Percentiles rank a stretch among this genome's conserved stretches.
Evolutionary conservation across 2,329 filamentous ascomycete genomes (phyloP).

Genomic region (Torrubiella hemipterigena): DNA sequence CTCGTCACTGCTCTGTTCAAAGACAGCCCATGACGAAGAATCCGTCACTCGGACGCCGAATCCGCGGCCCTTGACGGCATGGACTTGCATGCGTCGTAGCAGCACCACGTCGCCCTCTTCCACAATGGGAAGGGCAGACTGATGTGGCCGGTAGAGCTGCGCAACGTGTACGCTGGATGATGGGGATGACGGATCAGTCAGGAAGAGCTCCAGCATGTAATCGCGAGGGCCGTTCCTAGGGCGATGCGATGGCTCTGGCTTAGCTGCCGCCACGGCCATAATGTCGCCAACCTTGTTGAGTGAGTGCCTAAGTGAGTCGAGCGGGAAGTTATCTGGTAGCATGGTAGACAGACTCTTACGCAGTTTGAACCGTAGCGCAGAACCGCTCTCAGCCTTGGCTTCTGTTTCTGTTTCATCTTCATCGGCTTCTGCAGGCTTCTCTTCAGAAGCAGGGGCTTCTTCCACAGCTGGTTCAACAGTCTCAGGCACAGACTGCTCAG

Average conservation of each 20-base stretch:
- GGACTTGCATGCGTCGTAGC: conserved; percentile 42
- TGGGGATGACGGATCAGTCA: conserved; percentile 43
- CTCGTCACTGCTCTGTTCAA: conserved; percentile 29
- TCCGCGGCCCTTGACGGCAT: conserved; percentile 39
- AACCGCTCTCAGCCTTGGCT: too few relatives aligned
- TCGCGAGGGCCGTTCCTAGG: conserved; percentile 47
- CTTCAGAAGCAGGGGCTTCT: background rate
- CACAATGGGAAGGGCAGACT: conserved; percentile 41
- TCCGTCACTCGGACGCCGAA: conserved; percentile 45
- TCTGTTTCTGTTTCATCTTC: too few relatives aligned
- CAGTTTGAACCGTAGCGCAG: too few relatives aligned
- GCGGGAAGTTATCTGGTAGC: conserved; percentile 38
- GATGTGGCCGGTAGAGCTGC: conserved; percentile 46
- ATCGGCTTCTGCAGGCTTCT: too few relatives aligned
- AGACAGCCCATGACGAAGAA: conserved; percentile 50
- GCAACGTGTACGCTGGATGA: conserved; percentile 39
- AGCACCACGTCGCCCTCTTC: conserved; percentile 45
- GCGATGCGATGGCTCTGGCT: conserved; percentile 36
- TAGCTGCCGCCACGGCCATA: conserved; percentile 40
- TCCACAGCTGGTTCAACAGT: background rate
- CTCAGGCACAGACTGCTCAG: background rate
- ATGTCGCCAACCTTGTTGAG: conserved; percentile 39
- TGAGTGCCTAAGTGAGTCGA: conserved; percentile 39
- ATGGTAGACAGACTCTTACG: conserved; percentile 32
- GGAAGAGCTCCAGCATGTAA: conserved; percentile 44